Evolutionary conservation across 768 basidiomycete genomes (phyloP), one percentile per base, ranked within the genome.

Genomic region (Suillus americanus): DNA sequence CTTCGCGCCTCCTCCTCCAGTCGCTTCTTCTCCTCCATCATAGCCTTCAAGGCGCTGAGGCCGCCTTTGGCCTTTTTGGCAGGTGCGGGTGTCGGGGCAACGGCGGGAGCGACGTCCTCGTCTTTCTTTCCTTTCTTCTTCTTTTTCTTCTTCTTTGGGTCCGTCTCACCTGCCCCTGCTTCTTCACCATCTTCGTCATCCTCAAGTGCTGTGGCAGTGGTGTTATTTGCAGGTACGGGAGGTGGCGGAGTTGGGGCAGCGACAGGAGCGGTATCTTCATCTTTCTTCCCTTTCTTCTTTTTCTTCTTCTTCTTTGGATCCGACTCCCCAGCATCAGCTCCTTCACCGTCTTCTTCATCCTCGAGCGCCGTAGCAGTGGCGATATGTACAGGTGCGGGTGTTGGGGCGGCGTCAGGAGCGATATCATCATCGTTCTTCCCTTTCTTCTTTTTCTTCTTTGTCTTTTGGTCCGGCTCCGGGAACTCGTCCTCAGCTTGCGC

Each of bases 1-100:
- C 79, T 81, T 66, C 80, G 83, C 2, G 87, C 90, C 77, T 96
- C 95, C 73, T 97, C 96, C 75, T 96, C 94, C 20, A 93, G 54
- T 23, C 89, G 82, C 76, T 90, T 92, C 83, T 94, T 93, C 79
- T 93, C 92, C 72, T 96, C 95, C 90, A 98, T 90, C 76, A 95
- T 79, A 35, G 94, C 94, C 77, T 86, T 92, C 75, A 98, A 76
- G 3, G 93, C 95, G 65, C 90, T 84, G 66, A 99, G 82, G 62
- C 87, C 92, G 12, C 83, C 85, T 75, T 90, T 92, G 82, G 92
- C 93, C 78, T 91, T 91, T 48, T 76, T 75, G 20, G 79, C 70
- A 46, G 84, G 79, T n/a, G 79, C 66, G 2, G 70, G 45, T 16
- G 70, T 68, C 6, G 79, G 72, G 13, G 79, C 73, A 25, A 79